These are phyloP conservation scores for Penicillium fuscoglaucum DNA, from an alignment of 2,329 filamentous ascomycete species.

Conservation along the genomic window DNA sequence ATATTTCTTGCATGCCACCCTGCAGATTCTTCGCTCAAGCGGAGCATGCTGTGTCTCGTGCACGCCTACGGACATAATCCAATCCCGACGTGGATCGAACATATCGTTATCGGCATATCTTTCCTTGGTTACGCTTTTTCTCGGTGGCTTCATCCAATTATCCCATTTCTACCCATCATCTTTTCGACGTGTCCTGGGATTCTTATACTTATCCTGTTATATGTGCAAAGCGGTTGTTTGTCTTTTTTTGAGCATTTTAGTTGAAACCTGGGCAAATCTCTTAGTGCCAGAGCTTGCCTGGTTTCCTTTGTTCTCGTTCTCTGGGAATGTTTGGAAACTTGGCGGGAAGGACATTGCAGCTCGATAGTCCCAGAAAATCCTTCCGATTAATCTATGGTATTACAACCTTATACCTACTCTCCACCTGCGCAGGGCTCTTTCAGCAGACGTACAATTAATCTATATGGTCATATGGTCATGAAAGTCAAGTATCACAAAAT, in stretches of 20 bases:
- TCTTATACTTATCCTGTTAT: conserved; percentile 27
- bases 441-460: background rate
- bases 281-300: conserved; percentile 15
- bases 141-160: conserved; percentile 11
- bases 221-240: conserved; percentile 26
- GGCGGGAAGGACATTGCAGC: conserved; percentile 20
- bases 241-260: conserved; percentile 22
- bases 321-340: conserved; percentile 6
- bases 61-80: conserved; percentile 26
- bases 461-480: background rate
- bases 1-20: conserved; percentile 32
- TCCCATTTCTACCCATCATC: conserved; percentile 8
- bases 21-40: conserved; percentile 23
- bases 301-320: conserved; percentile 11
- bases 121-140: conserved; percentile 16
- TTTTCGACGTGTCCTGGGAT: conserved; percentile 17
- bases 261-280: conserved; percentile 18
- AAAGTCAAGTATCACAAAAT: background rate
- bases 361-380: conserved; percentile 23
- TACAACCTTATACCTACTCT: conserved; percentile 12
- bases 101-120: conserved; percentile 23
- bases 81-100: conserved; percentile 24
- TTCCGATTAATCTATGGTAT: conserved; percentile 27
- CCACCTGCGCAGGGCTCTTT: background rate
- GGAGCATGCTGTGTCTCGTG: conserved; percentile 11